Conservation (phyloP, 2,329 filamentous ascomycete species). For the Phyllosticta citribraziliensis region DNA sequence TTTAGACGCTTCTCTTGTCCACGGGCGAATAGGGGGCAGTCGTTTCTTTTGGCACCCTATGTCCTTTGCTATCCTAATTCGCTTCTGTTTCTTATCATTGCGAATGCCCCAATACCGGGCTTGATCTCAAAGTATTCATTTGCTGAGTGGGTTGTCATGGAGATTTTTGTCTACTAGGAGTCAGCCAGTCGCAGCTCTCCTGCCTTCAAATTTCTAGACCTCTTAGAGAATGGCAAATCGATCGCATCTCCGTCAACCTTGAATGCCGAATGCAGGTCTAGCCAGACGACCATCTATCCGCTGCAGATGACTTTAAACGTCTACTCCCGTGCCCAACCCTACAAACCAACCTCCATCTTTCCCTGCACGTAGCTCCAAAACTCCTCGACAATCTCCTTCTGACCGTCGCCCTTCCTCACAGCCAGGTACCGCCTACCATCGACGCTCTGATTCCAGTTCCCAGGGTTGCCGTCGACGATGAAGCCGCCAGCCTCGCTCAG, state of each 20-base stretch:
- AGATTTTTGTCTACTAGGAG: background rate
- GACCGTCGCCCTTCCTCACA: slow-evolving; percentile 35
- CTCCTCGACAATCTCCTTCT: slow-evolving; percentile 38
- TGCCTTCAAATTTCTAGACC: background rate
- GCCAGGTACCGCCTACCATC: slow-evolving; percentile 49
- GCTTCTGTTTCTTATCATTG: too few species aligned
- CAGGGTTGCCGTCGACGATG: slow-evolving; percentile 64
- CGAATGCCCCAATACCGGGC: too few species aligned
- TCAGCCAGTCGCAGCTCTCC: background rate
- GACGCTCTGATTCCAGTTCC: slow-evolving; percentile 52
- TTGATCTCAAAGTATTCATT: too few species aligned
- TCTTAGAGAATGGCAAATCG: background rate
- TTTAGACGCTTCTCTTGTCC: too few species aligned
- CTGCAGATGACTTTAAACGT: background rate
- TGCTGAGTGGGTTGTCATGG: background rate
- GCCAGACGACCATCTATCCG: background rate
- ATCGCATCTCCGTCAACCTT: background rate
- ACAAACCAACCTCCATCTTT: slow-evolving; percentile 31
- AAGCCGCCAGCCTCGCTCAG: slow-evolving; percentile 63
- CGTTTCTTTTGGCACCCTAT: too few species aligned
- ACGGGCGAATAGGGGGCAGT: too few species aligned
- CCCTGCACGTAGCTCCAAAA: slow-evolving; percentile 40
- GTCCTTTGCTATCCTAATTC: too few species aligned
- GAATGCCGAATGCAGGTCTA: background rate
- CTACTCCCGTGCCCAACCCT: background rate